Evolutionary conservation across 177 flowering plant species (phyloP).

Genomic region (Vitis hybrid): DNA sequence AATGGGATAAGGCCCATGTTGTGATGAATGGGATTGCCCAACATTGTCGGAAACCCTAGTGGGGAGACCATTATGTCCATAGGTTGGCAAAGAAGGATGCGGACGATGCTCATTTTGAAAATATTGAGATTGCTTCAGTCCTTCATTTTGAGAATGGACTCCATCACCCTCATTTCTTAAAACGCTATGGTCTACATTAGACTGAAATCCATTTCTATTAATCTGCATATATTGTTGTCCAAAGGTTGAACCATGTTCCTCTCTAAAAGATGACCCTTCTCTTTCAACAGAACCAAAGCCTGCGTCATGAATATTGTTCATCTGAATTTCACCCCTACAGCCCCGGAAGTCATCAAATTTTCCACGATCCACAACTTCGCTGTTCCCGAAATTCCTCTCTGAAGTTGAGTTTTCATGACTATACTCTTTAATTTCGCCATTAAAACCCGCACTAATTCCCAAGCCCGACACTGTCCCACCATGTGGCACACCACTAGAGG

Average conservation of each 20-base stretch:
- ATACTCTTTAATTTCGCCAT: not conserved
- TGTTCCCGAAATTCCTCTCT: constrained; percentile 9
- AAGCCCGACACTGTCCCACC: constrained; percentile 1
- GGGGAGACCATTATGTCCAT: too few species aligned
- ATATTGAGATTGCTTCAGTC: too few species aligned
- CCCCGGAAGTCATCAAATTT: constrained; percentile 6
- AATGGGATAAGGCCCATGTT: not conserved
- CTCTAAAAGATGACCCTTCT: constrained; percentile 14
- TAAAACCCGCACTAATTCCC: not conserved
- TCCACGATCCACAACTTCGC: constrained; percentile 7
- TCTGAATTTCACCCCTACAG: constrained; percentile 7
- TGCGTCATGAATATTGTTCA: constrained; percentile 1
- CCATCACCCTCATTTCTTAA: constrained; percentile 1
- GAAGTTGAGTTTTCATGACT: constrained; percentile 2
- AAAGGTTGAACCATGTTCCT: constrained; percentile 1
- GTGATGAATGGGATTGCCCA: not conserved
- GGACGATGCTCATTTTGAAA: too few species aligned
- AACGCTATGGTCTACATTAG: constrained; percentile 2
- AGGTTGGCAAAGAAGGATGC: too few species aligned
- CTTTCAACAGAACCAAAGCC: constrained; percentile 17
- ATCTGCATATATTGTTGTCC: constrained; percentile 14
- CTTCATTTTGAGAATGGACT: too few species aligned
- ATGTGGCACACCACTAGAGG: constrained; percentile 3
- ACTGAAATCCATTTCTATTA: not conserved
- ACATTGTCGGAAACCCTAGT: too few species aligned